Base-by-base conservation (phyloP, 169 alveolate species). In the Blepharisma undulans region DNA sequence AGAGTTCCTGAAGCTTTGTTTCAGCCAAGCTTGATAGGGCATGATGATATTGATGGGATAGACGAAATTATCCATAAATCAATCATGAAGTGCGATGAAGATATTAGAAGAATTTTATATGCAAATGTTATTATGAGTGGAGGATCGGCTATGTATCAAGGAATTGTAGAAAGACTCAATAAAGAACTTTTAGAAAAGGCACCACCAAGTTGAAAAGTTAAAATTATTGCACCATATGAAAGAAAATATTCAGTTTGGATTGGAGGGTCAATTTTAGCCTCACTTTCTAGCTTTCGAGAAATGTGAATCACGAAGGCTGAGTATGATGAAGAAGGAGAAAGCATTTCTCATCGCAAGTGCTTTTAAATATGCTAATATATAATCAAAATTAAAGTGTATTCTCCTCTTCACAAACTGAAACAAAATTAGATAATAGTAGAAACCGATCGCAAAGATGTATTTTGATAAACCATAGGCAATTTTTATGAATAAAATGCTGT, bases 281-380 rank as follows among this genome's bases (percentile, higher is more conserved):
- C 99, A 22, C 95, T 99, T 48, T 97, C 99, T 74, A 98, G 99
- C 36, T 99, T 99, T 97, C 99, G 98, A 94, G 99, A 98, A 92
- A 98, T 98, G 99, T 99, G 99, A 99, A 98, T 99, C 92, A 98
- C 99, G 76, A 98, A 98, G 95, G 99, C 98, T 80, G 99, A 99
- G 93, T 99, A 99, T 91, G 99, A 99, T 36, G 99, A 99, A 92
- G 92, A 98, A 21, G 99, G 99, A 21, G 99, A 99, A 10, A 96
- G 98, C 88, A 98, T 99, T 74, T 99, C 99, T 2, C 99, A 99
- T 93, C 98, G 99, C 96, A 99, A 98, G 93, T 98, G 99, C 94
- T 98, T 98, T 96, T 98, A 96, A 96, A 10, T 84, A n/a, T 48
- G n/a, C n/a, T n/a, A n/a, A n/a, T n/a, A n/a, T n/a, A n/a, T n/a